Percentiles rank a stretch among this genome's conserved stretches.
Evolutionary conservation across 148 eudicot species (phyloP).

Genomic region (Vaccinium corymbosum): DNA sequence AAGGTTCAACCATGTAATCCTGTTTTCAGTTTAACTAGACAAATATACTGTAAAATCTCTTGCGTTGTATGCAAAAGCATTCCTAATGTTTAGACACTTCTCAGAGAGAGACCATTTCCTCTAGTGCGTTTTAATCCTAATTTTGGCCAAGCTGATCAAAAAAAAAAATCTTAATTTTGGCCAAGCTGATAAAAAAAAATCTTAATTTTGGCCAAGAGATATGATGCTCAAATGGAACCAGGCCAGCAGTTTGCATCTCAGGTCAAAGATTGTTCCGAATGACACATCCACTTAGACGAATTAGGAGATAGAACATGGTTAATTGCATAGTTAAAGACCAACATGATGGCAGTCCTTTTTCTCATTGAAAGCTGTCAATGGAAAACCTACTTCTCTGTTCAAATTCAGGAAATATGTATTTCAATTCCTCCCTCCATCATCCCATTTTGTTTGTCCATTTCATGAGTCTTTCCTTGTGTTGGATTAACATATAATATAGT

Average conservation of each 20-base stretch:
- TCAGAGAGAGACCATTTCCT: background rate
- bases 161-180: background rate
- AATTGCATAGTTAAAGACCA: background rate
- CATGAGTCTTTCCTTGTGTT: too few species aligned
- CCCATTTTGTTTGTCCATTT: background rate
- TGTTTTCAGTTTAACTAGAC: background rate
- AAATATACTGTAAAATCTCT: background rate
- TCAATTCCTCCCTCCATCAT: background rate
- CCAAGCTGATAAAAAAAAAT: background rate
- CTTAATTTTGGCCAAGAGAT: background rate
- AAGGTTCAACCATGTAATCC: background rate
- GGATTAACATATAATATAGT: background rate
- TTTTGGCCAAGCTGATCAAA: background rate
- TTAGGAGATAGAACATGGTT: background rate
- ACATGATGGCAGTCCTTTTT: background rate
- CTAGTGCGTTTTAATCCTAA: background rate
- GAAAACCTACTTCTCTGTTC: constrained; percentile 1
- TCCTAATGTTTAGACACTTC: background rate
- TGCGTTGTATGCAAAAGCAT: background rate
- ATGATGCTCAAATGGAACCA: background rate
- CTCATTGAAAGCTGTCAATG: background rate
- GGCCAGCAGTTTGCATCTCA: background rate
- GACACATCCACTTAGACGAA: background rate
- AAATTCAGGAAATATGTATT: background rate
- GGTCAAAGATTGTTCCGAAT: background rate